Evolutionary conservation across 139 green algal genomes (phyloP), one percentile per base, ranked within the genome.

Genomic region (Haematococcus lacustris): DNA sequence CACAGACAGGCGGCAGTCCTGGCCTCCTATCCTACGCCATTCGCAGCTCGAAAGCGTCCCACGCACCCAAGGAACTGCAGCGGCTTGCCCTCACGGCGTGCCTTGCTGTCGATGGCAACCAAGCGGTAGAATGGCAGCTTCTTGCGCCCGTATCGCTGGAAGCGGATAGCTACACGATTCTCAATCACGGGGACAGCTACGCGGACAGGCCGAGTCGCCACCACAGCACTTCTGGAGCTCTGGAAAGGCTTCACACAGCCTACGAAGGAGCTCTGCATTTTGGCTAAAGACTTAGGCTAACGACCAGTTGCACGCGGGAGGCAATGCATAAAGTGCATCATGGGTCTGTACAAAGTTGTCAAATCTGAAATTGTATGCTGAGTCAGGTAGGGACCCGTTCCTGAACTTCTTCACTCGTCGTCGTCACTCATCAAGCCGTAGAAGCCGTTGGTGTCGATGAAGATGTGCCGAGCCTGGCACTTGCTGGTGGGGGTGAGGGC

Each of bases 91-190:
- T 98, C 93, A 28, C 93, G 79, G 30, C 89, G 79, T 37, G 89
- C 77, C 50, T 87, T 83, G 61, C 81, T 92, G 81, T 98, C 93
- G 68, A 98, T 91, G 6, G 93, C 93, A 32, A 97, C 85, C 68
- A 98, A 82, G 2, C 93, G 82, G 84, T 94, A 97, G 79, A 96
- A 96, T 1, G 90, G 86, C 68, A 83, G 40, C 80, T 94, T 93
- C 77, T 95, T 96, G 61, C 93, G 82, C 13, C 93, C 93, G 71
- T 92, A 86, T 1, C 93, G 86, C 57, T 91, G 90, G 80, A 98
- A 97, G 26, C 93, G 91, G 39, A 98, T 88, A 34, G 79, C 76
- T 43, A 94, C 89, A 3, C 82, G 72, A 80, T 88, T 86, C 78
- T 94, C 88, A 39, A 94, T 76, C 17, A 84, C 75, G n/a, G 76